Base-by-base conservation (phyloP, 2,329 filamentous ascomycete genomes). In the Pezicula carpinea region DNA sequence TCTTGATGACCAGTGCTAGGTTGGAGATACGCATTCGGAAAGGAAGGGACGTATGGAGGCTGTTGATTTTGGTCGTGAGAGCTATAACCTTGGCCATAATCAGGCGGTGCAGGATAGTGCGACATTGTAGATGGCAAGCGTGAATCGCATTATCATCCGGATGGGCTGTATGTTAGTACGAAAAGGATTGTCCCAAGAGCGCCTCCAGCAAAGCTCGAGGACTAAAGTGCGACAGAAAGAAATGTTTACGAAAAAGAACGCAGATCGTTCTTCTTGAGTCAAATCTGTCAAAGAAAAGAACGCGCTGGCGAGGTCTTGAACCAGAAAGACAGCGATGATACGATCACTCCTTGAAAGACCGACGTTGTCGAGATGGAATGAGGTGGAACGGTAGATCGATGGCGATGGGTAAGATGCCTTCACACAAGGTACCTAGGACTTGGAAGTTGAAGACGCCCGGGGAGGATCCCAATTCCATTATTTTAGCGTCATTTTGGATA, bases 71-170 rank as follows among this genome's bases (percentile, higher is more conserved):
- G 56, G 34, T 57, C 54, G 52, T 51, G 57, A 44, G 48, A 41
- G 13, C 54, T 53, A 53, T 58, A 61, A 34, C 44, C 50, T 33
- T 53, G 64, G 50, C 69, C 69, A 55, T 70, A 74, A 14, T 69
- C 61, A 33, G 71, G 68, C 38, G 66, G 66, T 49, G 64, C 61
- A 46, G 69, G 69, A 61, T 76, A 73, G 49, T 72, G 67, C 42
- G 72, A 70, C 73, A 76, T 76, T 42, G 44, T 31, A 53, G 40
- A 18, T 35, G 36, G 39, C 18, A 29, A 44, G 34, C 34, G 32
- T 40, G 40, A 51, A 42, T 50, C 42, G 54, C 54, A 59, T 58
- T 52, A 43, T 46, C 36, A 21, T 39, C 22, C 17, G 23, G 15
- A 41, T 36, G 33, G 13, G 42, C 49, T 49, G 39, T 39, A n/a